Base-by-base conservation (phyloP, 1,284 basidiomycete genomes). In the Puccinia sorghi region DNA sequence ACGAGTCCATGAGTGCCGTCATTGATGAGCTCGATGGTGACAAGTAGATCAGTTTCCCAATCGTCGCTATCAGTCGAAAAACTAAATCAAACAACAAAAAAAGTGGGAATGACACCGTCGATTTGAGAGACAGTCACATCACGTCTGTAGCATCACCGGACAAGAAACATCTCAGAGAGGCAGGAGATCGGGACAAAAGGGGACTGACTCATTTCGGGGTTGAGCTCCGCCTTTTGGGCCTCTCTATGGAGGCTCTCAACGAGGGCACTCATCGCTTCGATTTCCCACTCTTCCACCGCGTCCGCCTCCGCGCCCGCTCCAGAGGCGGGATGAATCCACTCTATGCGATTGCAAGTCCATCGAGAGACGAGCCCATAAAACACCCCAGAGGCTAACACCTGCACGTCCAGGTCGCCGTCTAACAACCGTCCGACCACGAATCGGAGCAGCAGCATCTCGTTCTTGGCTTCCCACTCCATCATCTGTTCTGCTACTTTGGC, bases 41-140 rank as follows among this genome's bases (percentile, higher is more conserved):
- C 9, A 76, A 72, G 46, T 79, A 82, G n/a, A 83, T 52, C 27
- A 84, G 70, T 50, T 81, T 77, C 0, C 80, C 83, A 32, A 84
- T 80, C 0, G 83, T 81, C 3, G 81, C 82, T 3, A 81, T 61
- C 57, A 84, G 71, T 37, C 82, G 82, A 75, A 83, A 82, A 6
- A 82, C 83, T 83, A 25, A 7, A 61, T 61, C 57, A 39, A 39
- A 39, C 17, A n/a, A n/a, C n/a, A n/a, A n/a, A n/a, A n/a, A n/a
- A n/a, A n/a, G n/a, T n/a, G n/a, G n/a, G n/a, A n/a, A n/a, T n/a
- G n/a, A n/a, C n/a, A n/a, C n/a, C n/a, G n/a, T 32, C 15, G 17
- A 57, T 25, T 9, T 25, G 4, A n/a, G 11, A 22, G 52, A 57
- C 41, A 72, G 8, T 50, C 11, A 15, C 27, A 32, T 32, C 25